phyloP scores from a whole-genome alignment of 305 asterid genomes.

The Fraxinus xanthoxyloides region DNA sequence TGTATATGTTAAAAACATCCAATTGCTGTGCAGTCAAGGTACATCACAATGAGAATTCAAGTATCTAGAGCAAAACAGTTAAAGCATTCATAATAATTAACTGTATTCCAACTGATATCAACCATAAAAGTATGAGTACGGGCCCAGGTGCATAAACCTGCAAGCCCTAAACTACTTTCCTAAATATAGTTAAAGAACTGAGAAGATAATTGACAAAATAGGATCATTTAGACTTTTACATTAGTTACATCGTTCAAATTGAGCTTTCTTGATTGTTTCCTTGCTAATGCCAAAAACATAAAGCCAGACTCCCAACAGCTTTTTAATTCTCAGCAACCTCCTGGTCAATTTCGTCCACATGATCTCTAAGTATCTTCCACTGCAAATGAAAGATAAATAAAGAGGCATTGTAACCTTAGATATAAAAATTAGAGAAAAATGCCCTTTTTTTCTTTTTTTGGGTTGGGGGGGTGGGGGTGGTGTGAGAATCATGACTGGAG shows the following conservation, averaged over 20 bases:
- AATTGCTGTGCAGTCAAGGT: background rate
- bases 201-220: slow-evolving; percentile 3
- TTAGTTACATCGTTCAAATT: slow-evolving; percentile 10
- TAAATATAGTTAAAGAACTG: background rate
- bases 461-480: background rate
- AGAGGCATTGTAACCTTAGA: background rate
- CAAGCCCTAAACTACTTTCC: slow-evolving; percentile 7
- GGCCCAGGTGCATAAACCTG: background rate
- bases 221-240: slow-evolving; percentile 3
- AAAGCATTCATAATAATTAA: background rate
- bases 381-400: slow-evolving; percentile 22
- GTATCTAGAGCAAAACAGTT: slow-evolving; percentile 8
- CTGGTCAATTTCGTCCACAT: slow-evolving; percentile 54
- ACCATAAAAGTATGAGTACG: background rate
- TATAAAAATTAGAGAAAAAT: background rate
- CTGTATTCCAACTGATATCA: background rate
- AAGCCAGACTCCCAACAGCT: background rate
- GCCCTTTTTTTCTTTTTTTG: background rate
- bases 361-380: slow-evolving; percentile 58
- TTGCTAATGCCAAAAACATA: background rate
- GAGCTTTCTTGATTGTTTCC: background rate
- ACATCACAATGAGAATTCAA: background rate
- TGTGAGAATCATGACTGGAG: background rate
- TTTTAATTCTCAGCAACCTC: slow-evolving; percentile 39
- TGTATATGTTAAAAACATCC: background rate